Base-by-base conservation (phyloP, 768 basidiomycete species). In the Rhodotorula paludigena region DNA sequence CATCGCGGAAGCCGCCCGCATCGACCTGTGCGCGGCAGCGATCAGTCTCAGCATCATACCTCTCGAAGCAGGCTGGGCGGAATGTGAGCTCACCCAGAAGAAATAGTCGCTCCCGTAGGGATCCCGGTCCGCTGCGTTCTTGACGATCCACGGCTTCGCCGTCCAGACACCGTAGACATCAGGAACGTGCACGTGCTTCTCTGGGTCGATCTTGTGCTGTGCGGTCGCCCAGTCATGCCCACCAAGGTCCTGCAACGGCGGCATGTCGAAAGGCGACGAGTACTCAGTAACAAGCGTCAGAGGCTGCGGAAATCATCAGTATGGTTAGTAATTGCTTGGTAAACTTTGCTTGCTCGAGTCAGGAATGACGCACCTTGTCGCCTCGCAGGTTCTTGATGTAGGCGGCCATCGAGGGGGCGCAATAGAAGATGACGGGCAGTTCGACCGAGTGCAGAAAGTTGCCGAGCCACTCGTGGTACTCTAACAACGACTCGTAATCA, bases 91-190 rank as follows among this genome's bases (percentile, higher is more conserved):
- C 54, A 66, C 72, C 73, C 73, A 74, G 62, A 74, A 69, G 56
- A 74, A 74, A 57, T 69, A 72, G 16, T 71, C 67, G 33, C 63
- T 66, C 35, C 55, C 57, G 56, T 72, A 74, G 21, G 68, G 65
- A 41, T 74, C 54, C 20, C 47, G 47, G 20, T 69, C 55, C 35
- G 66, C 64, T 21, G 66, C 67, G 28, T 74, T 53, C 48, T 64
- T 35, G 5, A 72, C 68, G n/a, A 74, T 72, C 73, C 73, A 74
- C 21, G 73, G 73, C 53, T 74, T 74, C 16, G 73, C 73, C 2
- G 73, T 74, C 73, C 73, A 74, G 3, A 71, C 62, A 32, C 67
- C 68, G 38, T 74, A 74, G 23, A 74, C 71, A 39, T 71, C 73
- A 16, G 70, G 64, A 32, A 74, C 73, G 51, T 74, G 73, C 5